phyloP scores from a whole-genome alignment of 2,329 filamentous ascomycete species.

The Fusarium protoensiforme region DNA sequence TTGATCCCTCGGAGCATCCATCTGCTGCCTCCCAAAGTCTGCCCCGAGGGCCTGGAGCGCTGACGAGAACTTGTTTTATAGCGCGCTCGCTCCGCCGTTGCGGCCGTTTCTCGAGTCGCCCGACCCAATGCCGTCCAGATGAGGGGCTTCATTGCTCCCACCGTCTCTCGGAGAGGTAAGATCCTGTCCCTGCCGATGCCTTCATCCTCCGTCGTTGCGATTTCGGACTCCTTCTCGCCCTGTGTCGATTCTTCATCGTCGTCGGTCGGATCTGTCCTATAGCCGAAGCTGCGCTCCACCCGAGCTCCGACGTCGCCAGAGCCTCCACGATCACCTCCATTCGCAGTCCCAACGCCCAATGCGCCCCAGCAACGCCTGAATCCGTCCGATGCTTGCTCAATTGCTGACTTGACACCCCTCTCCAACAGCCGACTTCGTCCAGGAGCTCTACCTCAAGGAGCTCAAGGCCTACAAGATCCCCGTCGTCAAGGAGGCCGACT shows the following conservation, averaged over 20 bases:
- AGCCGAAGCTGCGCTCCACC: slow-evolving; percentile 44
- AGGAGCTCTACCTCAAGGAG: slow-evolving; percentile 97
- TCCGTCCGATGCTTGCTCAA: slow-evolving; percentile 12
- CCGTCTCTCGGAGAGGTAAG: slow-evolving; percentile 71
- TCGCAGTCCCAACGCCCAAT: background rate
- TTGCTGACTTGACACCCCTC: slow-evolving; percentile 40
- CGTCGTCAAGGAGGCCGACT: slow-evolving; percentile 84
- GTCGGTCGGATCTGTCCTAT: slow-evolving; percentile 35
- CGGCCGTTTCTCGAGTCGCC: slow-evolving; percentile 59
- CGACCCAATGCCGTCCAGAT: slow-evolving; percentile 56
- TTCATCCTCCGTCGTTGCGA: background rate
- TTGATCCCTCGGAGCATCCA: background rate
- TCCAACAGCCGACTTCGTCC: slow-evolving; percentile 87
- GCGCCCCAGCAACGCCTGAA: background rate
- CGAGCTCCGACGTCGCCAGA: slow-evolving; percentile 42
- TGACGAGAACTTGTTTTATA: slow-evolving; percentile 47
- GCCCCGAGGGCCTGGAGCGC: background rate
- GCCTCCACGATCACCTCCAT: slow-evolving; percentile 5
- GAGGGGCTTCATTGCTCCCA: slow-evolving; percentile 70
- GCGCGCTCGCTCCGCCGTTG: slow-evolving; percentile 63
- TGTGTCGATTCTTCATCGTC: slow-evolving; percentile 14
- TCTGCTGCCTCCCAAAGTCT: background rate
- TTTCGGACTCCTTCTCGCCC: background rate
- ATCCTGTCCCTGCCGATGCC: slow-evolving; percentile 28
- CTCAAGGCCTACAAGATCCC: slow-evolving; percentile 94